Evolutionary conservation across 805 yeast species (phyloP).

Genomic region (Hermanozyma aechmeae): DNA sequence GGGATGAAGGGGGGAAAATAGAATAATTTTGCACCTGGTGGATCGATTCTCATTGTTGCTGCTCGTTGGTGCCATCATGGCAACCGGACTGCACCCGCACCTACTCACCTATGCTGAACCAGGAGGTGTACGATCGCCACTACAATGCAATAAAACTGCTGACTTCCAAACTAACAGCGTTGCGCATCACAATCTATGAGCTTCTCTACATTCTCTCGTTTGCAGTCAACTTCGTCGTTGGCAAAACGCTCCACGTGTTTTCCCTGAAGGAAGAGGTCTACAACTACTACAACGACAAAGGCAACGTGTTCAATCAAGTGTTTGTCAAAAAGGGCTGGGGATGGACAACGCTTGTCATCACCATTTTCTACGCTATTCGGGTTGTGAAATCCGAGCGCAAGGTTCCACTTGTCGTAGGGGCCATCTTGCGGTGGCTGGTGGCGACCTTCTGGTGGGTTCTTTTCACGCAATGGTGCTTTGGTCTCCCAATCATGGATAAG

Average conservation of each 20-base stretch:
- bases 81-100: too few species aligned
- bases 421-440: constrained; percentile 34
- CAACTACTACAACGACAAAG: constrained; percentile 50
- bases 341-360: constrained; percentile 53
- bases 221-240: constrained; percentile 34
- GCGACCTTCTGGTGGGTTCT: constrained; percentile 76
- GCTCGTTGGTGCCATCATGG: too few species aligned
- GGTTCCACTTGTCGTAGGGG: constrained; percentile 6
- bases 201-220: constrained; percentile 23
- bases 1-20: too few species aligned
- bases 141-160: too few species aligned
- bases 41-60: too few species aligned
- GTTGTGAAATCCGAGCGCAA: not conserved
- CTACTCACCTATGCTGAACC: too few species aligned
- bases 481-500: constrained; percentile 82
- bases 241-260: constrained; percentile 38
- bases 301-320: constrained; percentile 56
- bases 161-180: too few species aligned
- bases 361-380: constrained; percentile 16
- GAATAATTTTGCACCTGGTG: too few species aligned
- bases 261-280: constrained; percentile 38
- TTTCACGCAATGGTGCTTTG: constrained; percentile 83
- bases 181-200: constrained; percentile 13
- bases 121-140: too few species aligned
- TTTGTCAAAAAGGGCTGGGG: constrained; percentile 92